Evolutionary conservation across 2,329 filamentous ascomycete genomes (phyloP).

Genomic region (Harringtonia lauricola): DNA sequence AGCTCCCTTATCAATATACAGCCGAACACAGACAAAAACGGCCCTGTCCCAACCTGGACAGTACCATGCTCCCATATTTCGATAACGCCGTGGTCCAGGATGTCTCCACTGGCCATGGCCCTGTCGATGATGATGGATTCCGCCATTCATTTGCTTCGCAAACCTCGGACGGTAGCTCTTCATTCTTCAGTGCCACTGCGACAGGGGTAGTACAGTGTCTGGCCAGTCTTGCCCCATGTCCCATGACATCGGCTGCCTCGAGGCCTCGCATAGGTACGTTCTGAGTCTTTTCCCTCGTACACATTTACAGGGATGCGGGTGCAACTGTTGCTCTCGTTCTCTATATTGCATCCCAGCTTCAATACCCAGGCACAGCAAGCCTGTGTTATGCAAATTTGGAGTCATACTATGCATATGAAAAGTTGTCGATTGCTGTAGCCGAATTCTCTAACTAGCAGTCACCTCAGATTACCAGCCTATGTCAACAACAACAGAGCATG

Average conservation of each 20-base stretch:
- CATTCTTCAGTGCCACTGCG: constrained; percentile 14
- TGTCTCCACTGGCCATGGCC: constrained; percentile 1
- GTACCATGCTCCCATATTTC: background rate
- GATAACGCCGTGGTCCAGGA: constrained; percentile 14
- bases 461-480: constrained; percentile 23
- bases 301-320: too few species aligned
- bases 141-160: background rate
- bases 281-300: background rate
- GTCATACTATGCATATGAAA: too few species aligned
- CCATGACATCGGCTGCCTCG: constrained; percentile 20
- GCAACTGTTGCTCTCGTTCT: too few species aligned
- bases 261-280: constrained; percentile 22
- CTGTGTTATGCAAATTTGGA: too few species aligned
- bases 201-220: constrained; percentile 22
- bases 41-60: constrained; percentile 1
- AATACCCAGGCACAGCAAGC: too few species aligned
- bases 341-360: too few species aligned
- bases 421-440: too few species aligned
- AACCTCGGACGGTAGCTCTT: background rate
- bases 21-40: constrained; percentile 18
- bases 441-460: background rate
- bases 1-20: constrained; percentile 11
- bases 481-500: background rate
- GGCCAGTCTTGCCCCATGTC: constrained; percentile 22
- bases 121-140: background rate